Conservation (phyloP, 2,329 filamentous ascomycete species). For the Blumeria graminis region DNA sequence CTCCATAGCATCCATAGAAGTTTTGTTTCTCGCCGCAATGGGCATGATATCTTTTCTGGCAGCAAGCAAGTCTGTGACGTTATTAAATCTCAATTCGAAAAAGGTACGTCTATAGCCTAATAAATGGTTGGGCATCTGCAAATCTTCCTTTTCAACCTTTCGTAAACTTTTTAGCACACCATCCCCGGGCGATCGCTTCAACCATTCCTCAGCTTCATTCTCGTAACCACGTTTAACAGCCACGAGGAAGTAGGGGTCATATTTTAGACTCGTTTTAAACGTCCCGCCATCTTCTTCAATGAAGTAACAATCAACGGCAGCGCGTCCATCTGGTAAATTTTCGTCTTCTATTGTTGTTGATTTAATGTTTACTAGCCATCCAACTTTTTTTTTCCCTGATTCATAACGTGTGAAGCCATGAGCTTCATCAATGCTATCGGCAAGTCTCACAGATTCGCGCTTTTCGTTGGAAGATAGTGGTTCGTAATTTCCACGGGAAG, state of each 20-base stretch:
- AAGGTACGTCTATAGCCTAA: conserved; percentile 78
- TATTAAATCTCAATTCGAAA: conserved; percentile 64
- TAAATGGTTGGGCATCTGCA: conserved; percentile 86
- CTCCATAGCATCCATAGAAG: conserved; percentile 90
- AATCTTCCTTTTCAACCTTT: conserved; percentile 72
- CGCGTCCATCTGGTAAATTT: conserved; percentile 57
- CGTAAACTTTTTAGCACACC: conserved; percentile 59
- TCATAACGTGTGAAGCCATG: conserved; percentile 92
- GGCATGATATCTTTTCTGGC: conserved; percentile 68
- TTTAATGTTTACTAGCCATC: conserved; percentile 93
- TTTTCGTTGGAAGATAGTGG: conserved; percentile 82
- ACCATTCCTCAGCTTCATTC: conserved; percentile 89
- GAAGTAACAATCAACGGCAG: conserved; percentile 92
- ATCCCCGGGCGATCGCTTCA: conserved; percentile 50
- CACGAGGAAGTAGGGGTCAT: conserved; percentile 88
- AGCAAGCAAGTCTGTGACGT: conserved; percentile 67
- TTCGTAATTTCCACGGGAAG: conserved; percentile 55
- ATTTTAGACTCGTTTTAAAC: conserved; percentile 92
- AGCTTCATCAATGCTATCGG: conserved; percentile 73
- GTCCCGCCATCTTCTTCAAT: conserved; percentile 61
- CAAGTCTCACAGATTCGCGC: conserved; percentile 60
- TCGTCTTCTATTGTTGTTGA: conserved; percentile 70
- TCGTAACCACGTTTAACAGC: conserved; percentile 75
- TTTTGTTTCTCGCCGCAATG: conserved; percentile 88
- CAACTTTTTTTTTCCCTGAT: conserved; percentile 53